phyloP scores from a whole-genome alignment of 805 yeast genomes.

The Saturnispora saitoi region DNA sequence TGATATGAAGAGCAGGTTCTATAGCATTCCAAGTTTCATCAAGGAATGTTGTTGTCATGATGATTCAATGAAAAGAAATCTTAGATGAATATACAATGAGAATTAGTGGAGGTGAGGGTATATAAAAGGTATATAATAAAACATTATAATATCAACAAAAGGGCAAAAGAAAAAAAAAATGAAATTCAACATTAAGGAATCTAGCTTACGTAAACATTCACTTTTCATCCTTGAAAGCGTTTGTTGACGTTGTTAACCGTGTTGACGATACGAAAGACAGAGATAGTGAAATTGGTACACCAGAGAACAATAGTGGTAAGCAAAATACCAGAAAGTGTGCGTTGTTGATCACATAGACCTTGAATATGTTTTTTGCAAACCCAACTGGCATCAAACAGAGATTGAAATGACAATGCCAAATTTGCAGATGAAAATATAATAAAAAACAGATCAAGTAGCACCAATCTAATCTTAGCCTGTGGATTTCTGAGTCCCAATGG shows the following conservation, averaged over 20 bases:
- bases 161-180: neutral
- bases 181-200: neutral
- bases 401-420: conserved; percentile 74
- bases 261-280: conserved; percentile 78
- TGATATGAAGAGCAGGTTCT: conserved; percentile 65
- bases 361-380: conserved; percentile 43
- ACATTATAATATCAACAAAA: neutral
- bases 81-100: neutral
- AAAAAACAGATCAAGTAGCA: conserved; percentile 75
- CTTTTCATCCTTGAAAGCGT: neutral
- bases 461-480: conserved; percentile 67
- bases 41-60: conserved; percentile 13
- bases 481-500: conserved; percentile 89
- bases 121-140: neutral
- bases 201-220: neutral
- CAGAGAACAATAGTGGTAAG: conserved; percentile 69
- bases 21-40: conserved; percentile 61
- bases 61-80: neutral
- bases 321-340: conserved; percentile 69
- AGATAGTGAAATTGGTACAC: conserved; percentile 78
- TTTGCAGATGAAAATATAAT: conserved; percentile 87
- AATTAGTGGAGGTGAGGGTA: neutral
- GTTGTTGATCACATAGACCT: conserved; percentile 68
- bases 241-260: conserved; percentile 26
- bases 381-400: conserved; percentile 76